These are phyloP conservation scores for Gossypium thurberi DNA, from an alignment of 345 rosid genomes.

Conservation along the genomic window DNA sequence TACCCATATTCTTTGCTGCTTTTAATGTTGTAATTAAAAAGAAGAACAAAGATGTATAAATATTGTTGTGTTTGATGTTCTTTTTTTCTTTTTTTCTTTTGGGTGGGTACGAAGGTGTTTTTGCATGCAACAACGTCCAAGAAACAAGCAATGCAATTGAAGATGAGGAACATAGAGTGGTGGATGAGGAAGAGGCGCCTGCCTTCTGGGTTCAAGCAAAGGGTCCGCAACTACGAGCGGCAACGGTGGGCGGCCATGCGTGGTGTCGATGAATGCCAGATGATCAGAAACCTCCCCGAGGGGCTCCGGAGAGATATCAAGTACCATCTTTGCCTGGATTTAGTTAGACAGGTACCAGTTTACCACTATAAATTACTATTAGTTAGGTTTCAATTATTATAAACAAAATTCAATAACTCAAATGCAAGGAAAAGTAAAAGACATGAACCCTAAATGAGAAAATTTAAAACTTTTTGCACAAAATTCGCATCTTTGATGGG, in stretches of 20 bases:
- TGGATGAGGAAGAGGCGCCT: slow-evolving; percentile 93
- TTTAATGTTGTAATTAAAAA: neutral
- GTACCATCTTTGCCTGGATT: slow-evolving; percentile 85
- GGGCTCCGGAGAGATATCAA: slow-evolving; percentile 95
- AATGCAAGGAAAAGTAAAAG: too few species aligned
- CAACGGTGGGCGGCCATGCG: slow-evolving; percentile 99
- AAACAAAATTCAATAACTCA: too few species aligned
- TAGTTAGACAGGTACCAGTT: slow-evolving; percentile 71
- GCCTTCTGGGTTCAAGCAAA: slow-evolving; percentile 75
- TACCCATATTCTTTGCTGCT: neutral
- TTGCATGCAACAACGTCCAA: slow-evolving; percentile 37
- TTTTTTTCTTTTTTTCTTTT: too few species aligned
- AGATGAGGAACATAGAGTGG: slow-evolving; percentile 97
- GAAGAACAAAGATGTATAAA: neutral
- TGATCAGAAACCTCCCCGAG: slow-evolving; percentile 84
- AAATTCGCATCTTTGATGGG: too few species aligned
- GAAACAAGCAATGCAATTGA: slow-evolving; percentile 94
- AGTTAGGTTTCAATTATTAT: too few species aligned
- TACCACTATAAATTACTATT: too few species aligned
- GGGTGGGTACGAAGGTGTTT: slow-evolving; percentile 40
- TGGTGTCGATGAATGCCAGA: slow-evolving; percentile 82
- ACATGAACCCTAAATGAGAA: too few species aligned
- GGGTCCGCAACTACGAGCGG: slow-evolving; percentile 88
- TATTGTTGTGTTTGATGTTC: neutral
- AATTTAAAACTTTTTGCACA: too few species aligned